A percentile compares a stretch with the other conserved stretches of the same genome.
Conservation (phyloP, 805 yeast species). For the Ogataea polymorpha region DNA sequence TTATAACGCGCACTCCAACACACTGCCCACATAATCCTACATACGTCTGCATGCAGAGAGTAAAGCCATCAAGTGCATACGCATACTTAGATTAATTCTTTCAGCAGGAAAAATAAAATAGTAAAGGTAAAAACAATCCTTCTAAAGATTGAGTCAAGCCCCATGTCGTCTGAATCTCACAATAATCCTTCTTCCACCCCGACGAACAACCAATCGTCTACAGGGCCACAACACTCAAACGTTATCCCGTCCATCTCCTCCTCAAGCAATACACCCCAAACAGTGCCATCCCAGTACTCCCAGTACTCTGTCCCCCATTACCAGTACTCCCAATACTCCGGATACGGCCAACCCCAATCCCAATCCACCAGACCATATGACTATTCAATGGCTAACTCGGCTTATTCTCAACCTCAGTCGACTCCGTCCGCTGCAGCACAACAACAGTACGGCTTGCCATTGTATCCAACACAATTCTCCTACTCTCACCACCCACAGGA, state of each 20-base stretch:
- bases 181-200: constrained; percentile 14
- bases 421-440: constrained; percentile 13
- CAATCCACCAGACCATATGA: constrained; percentile 20
- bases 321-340: constrained; percentile 19
- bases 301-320: constrained; percentile 23
- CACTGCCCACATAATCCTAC: constrained; percentile 12
- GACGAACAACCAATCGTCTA: constrained; percentile 12
- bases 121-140: constrained; percentile 4
- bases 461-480: constrained; percentile 20
- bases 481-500: constrained; percentile 23
- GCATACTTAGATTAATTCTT: constrained; percentile 17
- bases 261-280: constrained; percentile 8
- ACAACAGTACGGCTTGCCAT: constrained; percentile 19
- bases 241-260: constrained; percentile 17
- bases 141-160: constrained; percentile 1
- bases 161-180: constrained; percentile 22
- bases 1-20: constrained; percentile 2
- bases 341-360: constrained; percentile 15
- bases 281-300: constrained; percentile 18
- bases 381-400: constrained; percentile 13
- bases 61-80: constrained; percentile 16
- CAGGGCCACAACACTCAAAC: constrained; percentile 14
- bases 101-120: constrained; percentile 8
- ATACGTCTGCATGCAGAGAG: constrained; percentile 18
- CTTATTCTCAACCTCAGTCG: constrained; percentile 17